Conservation (phyloP, 192 early-diverging fungal genomes). For the Rhizophagus prolifer region DNA sequence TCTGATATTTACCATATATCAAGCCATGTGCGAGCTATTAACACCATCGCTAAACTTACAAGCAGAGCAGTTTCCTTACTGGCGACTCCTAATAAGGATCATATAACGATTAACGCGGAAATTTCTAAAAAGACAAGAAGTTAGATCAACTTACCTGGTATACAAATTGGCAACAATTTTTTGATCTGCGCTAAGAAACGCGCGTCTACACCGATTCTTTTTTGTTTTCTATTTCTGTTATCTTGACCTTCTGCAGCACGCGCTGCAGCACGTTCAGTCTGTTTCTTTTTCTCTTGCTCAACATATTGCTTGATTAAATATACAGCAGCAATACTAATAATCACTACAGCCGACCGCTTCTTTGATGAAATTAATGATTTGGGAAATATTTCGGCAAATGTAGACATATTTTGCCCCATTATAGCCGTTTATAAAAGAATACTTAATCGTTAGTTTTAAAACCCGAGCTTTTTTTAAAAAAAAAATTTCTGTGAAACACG, state of each 20-base stretch:
- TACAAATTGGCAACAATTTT: conserved; percentile 57
- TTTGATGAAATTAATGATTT: not conserved
- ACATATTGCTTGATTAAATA: conserved; percentile 13
- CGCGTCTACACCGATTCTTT: conserved; percentile 53
- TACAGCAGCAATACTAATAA: not conserved
- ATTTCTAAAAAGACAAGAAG: not conserved
- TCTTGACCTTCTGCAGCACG: not conserved
- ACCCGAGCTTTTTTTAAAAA: not conserved
- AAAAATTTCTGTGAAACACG: not conserved
- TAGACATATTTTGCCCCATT: not conserved
- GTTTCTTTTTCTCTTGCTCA: conserved; percentile 8
- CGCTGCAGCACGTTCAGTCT: not conserved
- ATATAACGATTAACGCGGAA: not conserved
- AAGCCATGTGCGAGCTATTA: conserved; percentile 62
- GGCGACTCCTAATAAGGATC: conserved; percentile 33
- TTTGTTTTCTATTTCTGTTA: conserved; percentile 6
- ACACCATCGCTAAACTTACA: conserved; percentile 45
- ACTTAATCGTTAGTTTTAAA: no score
- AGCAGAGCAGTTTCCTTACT: conserved; percentile 53
- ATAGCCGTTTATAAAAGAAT: no score
- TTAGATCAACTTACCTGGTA: conserved; percentile 42
- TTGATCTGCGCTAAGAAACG: conserved; percentile 58
- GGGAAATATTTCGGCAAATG: not conserved
- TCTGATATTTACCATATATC: conserved; percentile 48
- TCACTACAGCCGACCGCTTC: not conserved